Base-by-base conservation (phyloP, 495 filamentous ascomycete species). In the Neurospora sp. region DNA sequence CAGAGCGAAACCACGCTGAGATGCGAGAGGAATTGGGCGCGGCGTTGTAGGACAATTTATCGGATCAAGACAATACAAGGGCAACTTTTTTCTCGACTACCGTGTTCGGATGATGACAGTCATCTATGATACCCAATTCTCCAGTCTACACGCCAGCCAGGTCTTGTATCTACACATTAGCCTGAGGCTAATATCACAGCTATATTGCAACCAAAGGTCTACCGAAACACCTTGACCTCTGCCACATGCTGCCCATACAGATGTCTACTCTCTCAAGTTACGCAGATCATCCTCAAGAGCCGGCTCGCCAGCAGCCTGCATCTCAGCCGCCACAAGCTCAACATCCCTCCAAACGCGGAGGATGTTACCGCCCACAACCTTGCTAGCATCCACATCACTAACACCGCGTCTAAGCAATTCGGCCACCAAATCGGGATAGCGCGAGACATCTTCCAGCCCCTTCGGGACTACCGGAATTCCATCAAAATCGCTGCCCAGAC, bases 391-490 rank as follows among this genome's bases (percentile, higher is more conserved):
- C 61, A 82, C 78, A 73, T 94, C 90, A 17, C 85, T 90, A 31
- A 94, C 82, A 2, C 91, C 93, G 22, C 88, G 86, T 45, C 78
- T 80, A 71, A 96, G 80, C 70, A 95, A 78, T 80, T 94, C 92
- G 7, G 86, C 89, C 7, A 98, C 88, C 70, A 99, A 80, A 68
- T 89, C 88, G 2, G 96, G 95, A 79, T 89, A 97, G 78, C 91
- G 93, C 69, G 89, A 90, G 38, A 98, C 94, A 81, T 97, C 94
- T 27, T 89, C 89, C 74, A 93, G 74, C 0, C 91, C 91, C 73
- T 80, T 76, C 1, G 91, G 91, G 1, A 86, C 86, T 1, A 70
- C 79, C 2, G 73, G 72, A 53, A 90, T 90, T 35, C 92, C 92
- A 73, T 93, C 92, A 75, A 90, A 94, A 79, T 94, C 92, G 17